Evolutionary conservation across 306 rosid species (phyloP).

Genomic region (Echinosophora koreensis): DNA sequence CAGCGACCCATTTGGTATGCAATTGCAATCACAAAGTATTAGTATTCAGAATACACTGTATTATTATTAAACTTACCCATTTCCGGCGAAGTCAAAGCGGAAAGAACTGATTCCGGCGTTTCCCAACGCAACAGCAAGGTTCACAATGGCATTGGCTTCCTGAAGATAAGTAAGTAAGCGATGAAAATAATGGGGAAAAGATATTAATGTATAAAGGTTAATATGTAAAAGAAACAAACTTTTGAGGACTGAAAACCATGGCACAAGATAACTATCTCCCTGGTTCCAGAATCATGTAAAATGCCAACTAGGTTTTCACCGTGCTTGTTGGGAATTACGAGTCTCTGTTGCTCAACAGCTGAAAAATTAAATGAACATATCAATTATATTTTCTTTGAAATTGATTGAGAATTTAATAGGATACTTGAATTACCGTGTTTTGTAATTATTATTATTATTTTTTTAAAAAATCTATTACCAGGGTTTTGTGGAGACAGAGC

Average conservation of each 20-base stretch:
- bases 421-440: neutral
- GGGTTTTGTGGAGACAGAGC: slow-evolving; percentile 44
- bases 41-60: neutral
- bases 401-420: neutral
- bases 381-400: neutral
- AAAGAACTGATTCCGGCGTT: slow-evolving; percentile 71
- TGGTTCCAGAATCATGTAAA: slow-evolving; percentile 76
- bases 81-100: slow-evolving; percentile 85
- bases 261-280: slow-evolving; percentile 72
- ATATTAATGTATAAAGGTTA: neutral
- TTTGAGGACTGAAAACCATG: slow-evolving; percentile 78
- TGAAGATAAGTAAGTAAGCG: slow-evolving; percentile 42
- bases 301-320: slow-evolving; percentile 81
- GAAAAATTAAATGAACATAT: slow-evolving; percentile 32
- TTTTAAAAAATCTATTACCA: too few relatives aligned
- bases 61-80: slow-evolving; percentile 63
- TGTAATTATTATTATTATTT: too few relatives aligned
- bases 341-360: slow-evolving; percentile 62
- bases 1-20: neutral
- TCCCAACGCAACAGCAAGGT: slow-evolving; percentile 74
- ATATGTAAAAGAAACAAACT: slow-evolving; percentile 52
- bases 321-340: slow-evolving; percentile 67
- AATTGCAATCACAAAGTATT: neutral
- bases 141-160: slow-evolving; percentile 57
- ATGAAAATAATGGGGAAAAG: slow-evolving; percentile 26